A percentile compares a stretch with the other conserved stretches of the same genome.
Conservation (phyloP, 805 yeast genomes). For the Saccharomycopsis selenospora region DNA sequence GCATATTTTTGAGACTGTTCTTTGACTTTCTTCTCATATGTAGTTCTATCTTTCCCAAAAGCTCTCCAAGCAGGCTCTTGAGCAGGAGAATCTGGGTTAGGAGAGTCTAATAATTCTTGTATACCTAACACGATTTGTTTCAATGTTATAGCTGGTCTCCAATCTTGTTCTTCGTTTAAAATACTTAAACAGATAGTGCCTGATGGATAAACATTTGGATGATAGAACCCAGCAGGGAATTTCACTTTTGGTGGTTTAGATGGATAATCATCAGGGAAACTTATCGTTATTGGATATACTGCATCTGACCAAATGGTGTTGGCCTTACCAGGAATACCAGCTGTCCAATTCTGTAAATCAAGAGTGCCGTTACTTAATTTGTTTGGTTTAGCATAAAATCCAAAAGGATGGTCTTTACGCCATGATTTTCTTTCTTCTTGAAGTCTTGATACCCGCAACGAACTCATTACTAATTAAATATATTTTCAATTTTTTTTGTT, state of each 20-base stretch:
- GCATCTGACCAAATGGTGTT: constrained; percentile 87
- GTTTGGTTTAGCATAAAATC: constrained; percentile 87
- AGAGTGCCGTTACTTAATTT: constrained; percentile 77
- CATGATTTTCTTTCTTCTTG: constrained; percentile 96
- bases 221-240: constrained; percentile 87
- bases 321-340: constrained; percentile 92
- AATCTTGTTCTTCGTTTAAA: constrained; percentile 89
- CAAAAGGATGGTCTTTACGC: constrained; percentile 98
- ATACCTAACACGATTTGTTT: constrained; percentile 87
- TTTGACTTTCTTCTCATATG: constrained; percentile 68
- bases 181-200: constrained; percentile 94
- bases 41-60: constrained; percentile 56
- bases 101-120: constrained; percentile 82
- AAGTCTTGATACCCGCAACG: constrained; percentile 71
- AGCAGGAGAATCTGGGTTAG: constrained; percentile 95
- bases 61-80: constrained; percentile 96
- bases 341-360: constrained; percentile 82
- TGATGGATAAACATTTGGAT: constrained; percentile 95
- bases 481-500: too few relatives aligned
- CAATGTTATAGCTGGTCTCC: constrained; percentile 95
- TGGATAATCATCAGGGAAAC: constrained; percentile 88
- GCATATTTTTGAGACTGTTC: constrained; percentile 77
- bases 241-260: constrained; percentile 93
- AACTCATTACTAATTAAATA: constrained; percentile 29
- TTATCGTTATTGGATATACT: constrained; percentile 74